A percentile compares a stretch with the other conserved stretches of the same genome.
Conservation (phyloP, 345 rosid species). For the Turritis glabra region DNA sequence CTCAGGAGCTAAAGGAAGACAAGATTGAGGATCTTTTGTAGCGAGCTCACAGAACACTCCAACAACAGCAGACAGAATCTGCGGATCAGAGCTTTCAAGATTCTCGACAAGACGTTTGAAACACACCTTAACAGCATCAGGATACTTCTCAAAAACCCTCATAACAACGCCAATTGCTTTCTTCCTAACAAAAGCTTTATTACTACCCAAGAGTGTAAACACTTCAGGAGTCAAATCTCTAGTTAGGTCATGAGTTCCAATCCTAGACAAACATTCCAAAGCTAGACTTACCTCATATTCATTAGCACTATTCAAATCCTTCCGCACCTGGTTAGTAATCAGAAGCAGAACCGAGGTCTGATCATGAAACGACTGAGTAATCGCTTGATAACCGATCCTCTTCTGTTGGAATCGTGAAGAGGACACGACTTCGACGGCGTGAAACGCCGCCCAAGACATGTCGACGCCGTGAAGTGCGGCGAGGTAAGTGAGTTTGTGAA, state of each 20-base stretch:
- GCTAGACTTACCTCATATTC: constrained; percentile 81
- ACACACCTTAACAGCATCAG: constrained; percentile 85
- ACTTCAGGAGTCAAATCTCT: constrained; percentile 79
- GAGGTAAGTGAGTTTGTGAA: constrained; percentile 80
- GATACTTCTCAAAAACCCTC: constrained; percentile 75
- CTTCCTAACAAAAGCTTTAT: constrained; percentile 64
- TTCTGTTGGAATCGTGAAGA: constrained; percentile 69
- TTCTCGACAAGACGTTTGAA: constrained; percentile 84
- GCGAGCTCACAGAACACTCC: constrained; percentile 89
- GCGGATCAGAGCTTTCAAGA: constrained; percentile 67
- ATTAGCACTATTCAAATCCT: constrained; percentile 66
- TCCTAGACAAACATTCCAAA: constrained; percentile 70
- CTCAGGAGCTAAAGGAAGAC: constrained; percentile 87
- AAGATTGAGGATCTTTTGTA: constrained; percentile 66
- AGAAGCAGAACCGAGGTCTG: constrained; percentile 72
- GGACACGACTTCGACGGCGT: constrained; percentile 81
- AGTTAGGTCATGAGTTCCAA: constrained; percentile 78
- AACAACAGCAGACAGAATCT: constrained; percentile 61
- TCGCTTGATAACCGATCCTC: constrained; percentile 71
- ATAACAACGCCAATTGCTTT: constrained; percentile 73
- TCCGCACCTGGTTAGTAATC: constrained; percentile 76
- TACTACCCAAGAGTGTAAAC: constrained; percentile 67
- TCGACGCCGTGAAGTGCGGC: constrained; percentile 65
- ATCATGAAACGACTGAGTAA: constrained; percentile 74
- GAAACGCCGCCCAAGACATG: constrained; percentile 90